These are phyloP conservation scores for Arachis monticola DNA, from an alignment of 331 rosid species.

Conservation along the genomic window DNA sequence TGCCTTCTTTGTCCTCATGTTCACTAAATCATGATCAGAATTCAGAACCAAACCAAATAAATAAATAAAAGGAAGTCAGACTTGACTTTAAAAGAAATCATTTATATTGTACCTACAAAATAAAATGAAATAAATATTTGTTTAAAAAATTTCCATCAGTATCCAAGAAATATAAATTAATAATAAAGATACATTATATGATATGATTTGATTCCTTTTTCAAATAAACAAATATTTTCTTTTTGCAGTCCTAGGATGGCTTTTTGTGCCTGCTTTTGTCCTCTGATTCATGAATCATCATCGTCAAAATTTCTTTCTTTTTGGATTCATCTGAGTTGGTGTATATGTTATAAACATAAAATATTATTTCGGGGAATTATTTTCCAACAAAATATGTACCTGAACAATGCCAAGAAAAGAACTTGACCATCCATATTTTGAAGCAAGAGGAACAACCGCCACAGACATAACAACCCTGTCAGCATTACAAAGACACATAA, in stretches of 20 bases:
- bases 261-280: not conserved
- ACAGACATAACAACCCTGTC: constrained; percentile 96
- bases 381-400: constrained; percentile 41
- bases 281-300: not conserved
- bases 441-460: constrained; percentile 90
- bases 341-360: too few relatives aligned
- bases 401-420: constrained; percentile 90
- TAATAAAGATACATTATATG: not conserved
- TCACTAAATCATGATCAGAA: not conserved
- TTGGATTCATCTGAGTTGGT: not conserved
- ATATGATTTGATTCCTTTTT: not conserved
- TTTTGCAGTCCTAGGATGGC: not conserved
- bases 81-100: not conserved
- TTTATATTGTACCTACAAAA: not conserved
- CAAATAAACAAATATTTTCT: not conserved
- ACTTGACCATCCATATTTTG: constrained; percentile 78
- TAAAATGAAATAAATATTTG: not conserved
- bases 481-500: constrained; percentile 90
- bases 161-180: not conserved
- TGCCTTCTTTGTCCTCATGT: not conserved
- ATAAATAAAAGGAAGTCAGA: too few relatives aligned
- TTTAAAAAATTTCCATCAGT: not conserved
- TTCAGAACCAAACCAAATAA: not conserved
- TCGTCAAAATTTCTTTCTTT: not conserved
- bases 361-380: too few relatives aligned